These are phyloP conservation scores for Metarhizium album DNA, from an alignment of 2,329 filamentous ascomycete species.

Conservation along the genomic window DNA sequence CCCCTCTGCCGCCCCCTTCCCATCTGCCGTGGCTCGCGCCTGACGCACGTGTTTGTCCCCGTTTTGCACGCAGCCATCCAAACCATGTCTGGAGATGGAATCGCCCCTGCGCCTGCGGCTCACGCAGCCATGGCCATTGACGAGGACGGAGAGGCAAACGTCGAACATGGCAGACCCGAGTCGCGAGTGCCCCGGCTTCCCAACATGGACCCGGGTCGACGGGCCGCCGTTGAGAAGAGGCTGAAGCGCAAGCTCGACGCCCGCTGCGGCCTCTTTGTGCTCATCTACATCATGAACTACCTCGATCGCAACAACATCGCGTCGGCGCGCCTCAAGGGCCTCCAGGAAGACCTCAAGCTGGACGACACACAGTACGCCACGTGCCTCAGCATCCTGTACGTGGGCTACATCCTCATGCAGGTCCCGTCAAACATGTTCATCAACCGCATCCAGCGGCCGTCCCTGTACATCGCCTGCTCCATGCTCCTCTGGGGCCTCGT, in stretches of 20 bases:
- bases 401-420: constrained; percentile 56
- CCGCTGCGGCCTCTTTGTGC: constrained; percentile 55
- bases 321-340: constrained; percentile 51
- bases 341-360: constrained; percentile 50
- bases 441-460: constrained; percentile 41
- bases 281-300: constrained; percentile 70
- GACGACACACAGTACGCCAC: constrained; percentile 50
- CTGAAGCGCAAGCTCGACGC: constrained; percentile 62
- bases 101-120: constrained; percentile 6
- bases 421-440: constrained; percentile 47
- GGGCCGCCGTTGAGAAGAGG: constrained; percentile 47
- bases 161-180: neutral
- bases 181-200: neutral
- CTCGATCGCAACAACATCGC: constrained; percentile 59
- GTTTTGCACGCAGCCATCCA: neutral
- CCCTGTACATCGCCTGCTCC: constrained; percentile 37
- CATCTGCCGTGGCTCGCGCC: neutral
- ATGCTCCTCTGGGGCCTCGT: constrained; percentile 52
- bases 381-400: constrained; percentile 53
- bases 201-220: constrained; percentile 34
- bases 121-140: constrained; percentile 4
- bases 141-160: constrained; percentile 8
- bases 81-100: constrained; percentile 11
- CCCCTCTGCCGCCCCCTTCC: too few species aligned
- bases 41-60: neutral